Evolutionary conservation across 352 stramenopile species (phyloP), one percentile per base, ranked within the genome.

Genomic region (Saprolegnia diclina): DNA sequence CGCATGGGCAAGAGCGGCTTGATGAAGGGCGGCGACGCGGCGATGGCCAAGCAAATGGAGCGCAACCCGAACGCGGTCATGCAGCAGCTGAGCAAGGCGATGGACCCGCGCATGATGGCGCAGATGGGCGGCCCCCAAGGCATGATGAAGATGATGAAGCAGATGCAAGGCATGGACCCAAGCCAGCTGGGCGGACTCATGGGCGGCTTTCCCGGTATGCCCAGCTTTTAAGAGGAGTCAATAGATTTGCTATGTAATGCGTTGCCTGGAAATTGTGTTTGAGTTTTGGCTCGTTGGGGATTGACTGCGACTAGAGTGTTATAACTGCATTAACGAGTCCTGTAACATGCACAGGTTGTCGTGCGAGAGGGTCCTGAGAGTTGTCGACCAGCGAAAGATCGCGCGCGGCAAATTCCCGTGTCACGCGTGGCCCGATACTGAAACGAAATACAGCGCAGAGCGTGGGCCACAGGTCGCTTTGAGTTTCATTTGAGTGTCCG

Each of bases 1-100:
- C 97, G 98, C 74, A 98, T 99, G 91, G 96, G 96, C 55, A 99
- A 99, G 79, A 97, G 84, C 57, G 92, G 92, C 0, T 80, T 99
- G 64, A 91, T 95, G 85, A 95, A 94, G 77, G 83, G 83, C 24
- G 88, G 86, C 7, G 90, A 96, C 35, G 88, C 90, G 4, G 82
- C 85, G 18, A 76, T 96, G 7, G 89, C 90, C 72, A 94, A 97
- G 74, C 90, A 98, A 71, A 98, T 99, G 90, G 75, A 90, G 57
- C 92, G 96, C 55, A 99, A 99, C 78, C 96, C 96, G 46, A 93
- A 97, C 57, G 83, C 90, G 4, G 89, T 99, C 50, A 97, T 98
- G 88, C 92, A 98, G 80, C 94, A 98, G 73, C 79, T 99, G 18
- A 96, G 96, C 62, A 97, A 97, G 74, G 85, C 91, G 14, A 95